These are phyloP conservation scores for Pleurozium schreberi DNA, from an alignment of 225 moss, liverwort and hornwort species.

Conservation along the genomic window DNA sequence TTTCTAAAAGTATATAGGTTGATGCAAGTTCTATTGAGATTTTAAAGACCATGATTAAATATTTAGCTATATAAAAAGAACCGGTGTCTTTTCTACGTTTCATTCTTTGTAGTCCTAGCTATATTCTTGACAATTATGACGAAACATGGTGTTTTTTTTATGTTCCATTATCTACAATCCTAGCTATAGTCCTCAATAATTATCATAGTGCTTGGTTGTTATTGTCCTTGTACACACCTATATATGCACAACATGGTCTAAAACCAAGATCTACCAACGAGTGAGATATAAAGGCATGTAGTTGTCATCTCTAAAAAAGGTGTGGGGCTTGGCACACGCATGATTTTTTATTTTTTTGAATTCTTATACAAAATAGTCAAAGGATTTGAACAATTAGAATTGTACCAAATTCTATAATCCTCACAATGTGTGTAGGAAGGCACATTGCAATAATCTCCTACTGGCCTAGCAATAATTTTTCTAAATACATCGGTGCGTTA, in stretches of 20 bases:
- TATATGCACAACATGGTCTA: not conserved
- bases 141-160: not conserved
- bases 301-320: not conserved
- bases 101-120: too few relatives aligned
- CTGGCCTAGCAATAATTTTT: not conserved
- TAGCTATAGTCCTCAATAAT: not conserved
- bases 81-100: too few relatives aligned
- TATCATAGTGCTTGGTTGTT: too few relatives aligned
- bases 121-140: too few relatives aligned
- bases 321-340: rapidly evolving
- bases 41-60: rapidly evolving
- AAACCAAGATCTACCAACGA: not conserved
- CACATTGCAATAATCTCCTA: not conserved
- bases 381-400: not conserved
- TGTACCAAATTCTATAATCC: not conserved
- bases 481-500: not conserved
- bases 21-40: not conserved
- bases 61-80: not conserved
- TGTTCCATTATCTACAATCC: rapidly evolving
- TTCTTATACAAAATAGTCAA: not conserved
- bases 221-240: too few relatives aligned
- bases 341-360: not conserved
- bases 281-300: too few relatives aligned
- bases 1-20: not conserved
- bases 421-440: not conserved